These are phyloP conservation scores for Prunella vulgaris DNA, from an alignment of 257 asterid genomes.

Conservation along the genomic window DNA sequence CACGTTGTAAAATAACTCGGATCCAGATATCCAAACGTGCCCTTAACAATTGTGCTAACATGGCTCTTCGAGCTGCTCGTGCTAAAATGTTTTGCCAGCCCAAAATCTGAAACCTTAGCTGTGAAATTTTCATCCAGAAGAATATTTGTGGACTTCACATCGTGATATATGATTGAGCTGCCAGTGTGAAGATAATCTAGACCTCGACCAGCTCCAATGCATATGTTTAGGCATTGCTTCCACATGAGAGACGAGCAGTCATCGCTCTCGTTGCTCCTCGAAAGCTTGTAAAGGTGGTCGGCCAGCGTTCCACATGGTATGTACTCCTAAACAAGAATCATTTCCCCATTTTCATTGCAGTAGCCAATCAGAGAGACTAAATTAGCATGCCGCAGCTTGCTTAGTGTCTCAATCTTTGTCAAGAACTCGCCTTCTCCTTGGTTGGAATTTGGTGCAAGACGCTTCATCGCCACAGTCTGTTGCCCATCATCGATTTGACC, in stretches of 20 bases:
- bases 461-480: too few species aligned
- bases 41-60: slow-evolving; percentile 11
- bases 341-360: not conserved
- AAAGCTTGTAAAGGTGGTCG: too few species aligned
- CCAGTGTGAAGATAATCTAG: too few species aligned
- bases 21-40: not conserved
- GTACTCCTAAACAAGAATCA: slow-evolving; percentile 12
- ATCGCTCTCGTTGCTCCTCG: too few species aligned
- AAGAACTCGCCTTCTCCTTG: slow-evolving; percentile 40
- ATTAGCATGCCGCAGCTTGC: slow-evolving; percentile 14
- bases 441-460: slow-evolving; percentile 27
- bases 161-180: too few species aligned
- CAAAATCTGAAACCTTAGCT: slow-evolving; percentile 54
- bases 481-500: slow-evolving; percentile 13
- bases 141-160: slow-evolving; percentile 48
- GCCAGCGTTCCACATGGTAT: too few species aligned
- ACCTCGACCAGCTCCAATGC: slow-evolving; percentile 30
- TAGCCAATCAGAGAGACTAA: too few species aligned
- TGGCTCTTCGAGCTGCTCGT: slow-evolving; percentile 20
- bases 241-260: slow-evolving; percentile 22
- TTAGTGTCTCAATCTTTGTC: slow-evolving; percentile 24
- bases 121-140: slow-evolving; percentile 38
- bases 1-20: not conserved
- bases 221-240: slow-evolving; percentile 35
- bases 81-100: slow-evolving; percentile 38